Percentiles rank a stretch among this genome's conserved stretches.
phyloP scores from a whole-genome alignment of 2,329 filamentous ascomycete species.

The Colletotrichum tabaci region DNA sequence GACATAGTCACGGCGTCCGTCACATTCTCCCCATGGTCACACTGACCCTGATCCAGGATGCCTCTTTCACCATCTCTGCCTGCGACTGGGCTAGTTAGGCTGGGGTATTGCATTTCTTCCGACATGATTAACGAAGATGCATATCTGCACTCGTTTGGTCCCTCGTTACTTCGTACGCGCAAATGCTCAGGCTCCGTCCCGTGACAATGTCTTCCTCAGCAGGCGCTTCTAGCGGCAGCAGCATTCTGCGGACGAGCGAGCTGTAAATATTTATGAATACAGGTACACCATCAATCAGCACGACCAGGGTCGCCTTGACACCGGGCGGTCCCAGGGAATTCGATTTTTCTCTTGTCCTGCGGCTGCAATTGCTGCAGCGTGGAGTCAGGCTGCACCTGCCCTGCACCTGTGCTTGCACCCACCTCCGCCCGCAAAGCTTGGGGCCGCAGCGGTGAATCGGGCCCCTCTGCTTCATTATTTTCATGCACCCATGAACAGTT shows the following conservation, averaged over 20 bases:
- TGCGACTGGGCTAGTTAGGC: not conserved
- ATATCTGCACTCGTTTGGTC: not conserved
- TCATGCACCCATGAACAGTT: not conserved
- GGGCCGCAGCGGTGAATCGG: not conserved
- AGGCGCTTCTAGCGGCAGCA: constrained; percentile 17
- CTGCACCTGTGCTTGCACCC: constrained; percentile 15
- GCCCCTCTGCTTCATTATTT: not conserved
- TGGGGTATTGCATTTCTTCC: constrained; percentile 12
- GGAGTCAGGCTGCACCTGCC: constrained; percentile 20
- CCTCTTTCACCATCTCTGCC: not conserved
- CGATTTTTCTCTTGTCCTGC: constrained; percentile 19
- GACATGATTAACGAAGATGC: constrained; percentile 10
- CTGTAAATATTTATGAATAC: no score
- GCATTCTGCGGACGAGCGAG: not conserved
- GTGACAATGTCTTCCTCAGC: not conserved
- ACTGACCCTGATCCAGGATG: not conserved
- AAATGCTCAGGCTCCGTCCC: not conserved
- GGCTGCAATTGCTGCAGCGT: constrained; percentile 21
- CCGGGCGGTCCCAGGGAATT: not conserved
- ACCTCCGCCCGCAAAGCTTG: constrained; percentile 5
- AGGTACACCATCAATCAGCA: not conserved
- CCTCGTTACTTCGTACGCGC: not conserved
- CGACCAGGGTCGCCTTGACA: not conserved
- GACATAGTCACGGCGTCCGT: not conserved
- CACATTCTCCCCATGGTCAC: not conserved